Conservation (phyloP, 805 yeast genomes). For the Lipomyces anomalus region DNA sequence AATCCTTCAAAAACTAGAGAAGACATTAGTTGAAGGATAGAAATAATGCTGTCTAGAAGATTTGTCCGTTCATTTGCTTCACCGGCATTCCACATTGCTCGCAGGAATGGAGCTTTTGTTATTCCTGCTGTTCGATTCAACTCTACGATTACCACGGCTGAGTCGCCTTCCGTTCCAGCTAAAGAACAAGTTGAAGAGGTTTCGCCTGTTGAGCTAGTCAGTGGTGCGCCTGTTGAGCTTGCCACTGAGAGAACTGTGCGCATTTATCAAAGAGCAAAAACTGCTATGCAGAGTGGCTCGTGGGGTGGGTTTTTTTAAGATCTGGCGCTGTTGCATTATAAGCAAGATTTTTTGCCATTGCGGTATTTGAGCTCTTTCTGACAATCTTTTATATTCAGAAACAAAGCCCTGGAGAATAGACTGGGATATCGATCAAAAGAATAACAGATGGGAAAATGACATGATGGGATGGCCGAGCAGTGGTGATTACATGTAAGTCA, state of each 20-base stretch:
- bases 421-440: slow-evolving; percentile 74
- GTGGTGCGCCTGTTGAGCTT: slow-evolving; percentile 74
- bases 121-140: slow-evolving; percentile 5
- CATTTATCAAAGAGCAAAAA: slow-evolving; percentile 68
- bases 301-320: slow-evolving; percentile 25
- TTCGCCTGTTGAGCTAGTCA: slow-evolving; percentile 43
- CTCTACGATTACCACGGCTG: slow-evolving; percentile 8
- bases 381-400: slow-evolving; percentile 14
- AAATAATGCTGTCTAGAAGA: too few relatives aligned
- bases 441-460: slow-evolving; percentile 85
- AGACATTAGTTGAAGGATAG: too few relatives aligned
- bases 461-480: slow-evolving; percentile 79
- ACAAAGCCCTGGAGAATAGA: slow-evolving; percentile 62
- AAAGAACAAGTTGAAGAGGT: slow-evolving; percentile 26
- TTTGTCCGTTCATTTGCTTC: too few relatives aligned
- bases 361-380: neutral
- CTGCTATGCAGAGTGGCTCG: slow-evolving; percentile 74
- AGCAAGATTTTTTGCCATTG: neutral
- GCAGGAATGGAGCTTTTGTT: slow-evolving; percentile 3
- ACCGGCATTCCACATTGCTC: too few relatives aligned
- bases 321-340: neutral
- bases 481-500: slow-evolving; percentile 73
- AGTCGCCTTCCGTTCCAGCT: neutral
- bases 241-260: slow-evolving; percentile 59
- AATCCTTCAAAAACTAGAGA: too few relatives aligned